Base-by-base conservation (phyloP, 306 rosid genomes). In the Prosopis cineraria region DNA sequence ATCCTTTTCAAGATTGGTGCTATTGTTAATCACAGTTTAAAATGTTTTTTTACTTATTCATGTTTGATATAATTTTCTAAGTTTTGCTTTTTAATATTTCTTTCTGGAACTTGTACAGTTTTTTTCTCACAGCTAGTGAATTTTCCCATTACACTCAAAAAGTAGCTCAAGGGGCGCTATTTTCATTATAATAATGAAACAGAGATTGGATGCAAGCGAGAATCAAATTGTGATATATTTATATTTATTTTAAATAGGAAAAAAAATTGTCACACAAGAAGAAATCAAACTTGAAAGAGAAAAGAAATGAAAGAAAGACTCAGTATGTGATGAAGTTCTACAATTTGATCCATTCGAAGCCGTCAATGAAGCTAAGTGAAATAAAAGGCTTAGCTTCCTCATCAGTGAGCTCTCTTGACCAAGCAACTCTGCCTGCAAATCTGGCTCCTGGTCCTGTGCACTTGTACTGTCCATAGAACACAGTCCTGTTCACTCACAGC, bases 401-500 rank as follows among this genome's bases (percentile, higher is more conserved):
- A 47, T 66, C 77, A 4, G 92, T 91, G 39, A 91, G 96, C 37
- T 91, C 96, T 74, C 86, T 87, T 6, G 90, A 91, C 96, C 93
- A 91, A 65, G 96, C 33, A 20, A 91, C 96, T 22, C 96, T 79
- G 33, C 90, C 93, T 17, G 84, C 89, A 78, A 71, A 89, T 36
- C 81, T 85, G 19, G 96, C 90, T 34, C 96, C 96, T 40, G 89
- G 85, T 59, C 96, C 96, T 24, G 85, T 74, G 62, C 96, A 91
- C 30, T 85, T 89, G 86, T 91, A 91, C 58, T 91, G 96, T 63
- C 96, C 93, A 76, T 88, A 91, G 77, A 86, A 91, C 29, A 91
- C 92, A 65, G 96, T 87, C 92, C 96, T 91, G 81, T 82, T 29
- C 5, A 14, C 34, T 1, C 20, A 16, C 10, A 43, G 34, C 16